Percentiles rank a stretch among this genome's conserved stretches.
These are phyloP conservation scores for Apium graveolens DNA, from an alignment of 129 eudicot genomes.

Conservation along the genomic window DNA sequence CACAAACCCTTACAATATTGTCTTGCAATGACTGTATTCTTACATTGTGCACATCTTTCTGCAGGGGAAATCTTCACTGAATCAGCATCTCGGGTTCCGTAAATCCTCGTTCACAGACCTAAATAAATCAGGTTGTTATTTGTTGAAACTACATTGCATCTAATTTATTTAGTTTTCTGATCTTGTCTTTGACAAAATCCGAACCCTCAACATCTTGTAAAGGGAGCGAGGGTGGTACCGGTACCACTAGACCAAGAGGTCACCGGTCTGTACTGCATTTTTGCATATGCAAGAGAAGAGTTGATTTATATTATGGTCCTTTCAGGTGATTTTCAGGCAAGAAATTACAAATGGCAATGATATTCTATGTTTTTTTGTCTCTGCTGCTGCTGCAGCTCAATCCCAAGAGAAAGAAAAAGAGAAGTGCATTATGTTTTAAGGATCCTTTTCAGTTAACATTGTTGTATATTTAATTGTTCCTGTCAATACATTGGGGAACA, in stretches of 20 bases:
- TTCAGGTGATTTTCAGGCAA: conserved; percentile 22
- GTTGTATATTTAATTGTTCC: conserved; percentile 23
- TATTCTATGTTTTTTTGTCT: conserved; percentile 5
- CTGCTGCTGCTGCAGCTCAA: conserved; percentile 27
- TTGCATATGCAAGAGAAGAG: conserved; percentile 17
- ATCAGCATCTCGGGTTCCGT: conserved; percentile 36
- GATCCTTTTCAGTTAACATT: conserved; percentile 20
- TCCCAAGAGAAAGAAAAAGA: conserved; percentile 10
- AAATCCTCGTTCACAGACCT: conserved; percentile 28
- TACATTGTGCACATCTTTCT: neutral
- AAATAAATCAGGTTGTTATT: conserved; percentile 22
- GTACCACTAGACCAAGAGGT: too few relatives aligned
- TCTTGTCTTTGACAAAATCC: too few relatives aligned
- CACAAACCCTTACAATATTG: too few relatives aligned
- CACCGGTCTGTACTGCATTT: neutral
- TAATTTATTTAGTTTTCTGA: neutral
- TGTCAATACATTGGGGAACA: conserved; percentile 58
- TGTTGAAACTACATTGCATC: neutral
- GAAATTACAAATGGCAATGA: conserved; percentile 19
- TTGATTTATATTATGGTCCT: neutral
- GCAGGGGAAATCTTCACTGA: conserved; percentile 36
- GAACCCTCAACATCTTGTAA: too few relatives aligned
- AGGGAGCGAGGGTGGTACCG: too few relatives aligned
- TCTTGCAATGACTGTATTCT: neutral
- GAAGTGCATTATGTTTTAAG: conserved; percentile 12